Conservation (phyloP, 2,329 filamentous ascomycete species). For the Diaporthe nobilis region DNA sequence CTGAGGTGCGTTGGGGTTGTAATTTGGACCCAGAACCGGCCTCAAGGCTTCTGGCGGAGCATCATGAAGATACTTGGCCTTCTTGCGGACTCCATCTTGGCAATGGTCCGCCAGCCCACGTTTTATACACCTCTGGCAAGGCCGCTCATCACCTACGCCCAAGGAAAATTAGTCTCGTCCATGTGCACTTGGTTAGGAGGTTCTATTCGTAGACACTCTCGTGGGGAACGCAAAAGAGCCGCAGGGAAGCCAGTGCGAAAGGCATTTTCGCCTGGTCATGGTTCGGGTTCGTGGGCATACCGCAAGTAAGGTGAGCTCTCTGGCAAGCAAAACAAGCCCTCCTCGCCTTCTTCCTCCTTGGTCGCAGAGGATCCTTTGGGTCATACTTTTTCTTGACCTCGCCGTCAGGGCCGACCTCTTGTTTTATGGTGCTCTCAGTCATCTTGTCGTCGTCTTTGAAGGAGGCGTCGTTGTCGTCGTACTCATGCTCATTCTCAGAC, state of each 20-base stretch:
- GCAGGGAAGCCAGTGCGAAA: slow-evolving; percentile 19
- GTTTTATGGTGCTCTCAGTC: slow-evolving; percentile 61
- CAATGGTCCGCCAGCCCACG: slow-evolving; percentile 91
- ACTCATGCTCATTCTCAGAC: slow-evolving; percentile 73
- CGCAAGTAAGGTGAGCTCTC: slow-evolving; percentile 96
- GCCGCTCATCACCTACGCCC: slow-evolving; percentile 87
- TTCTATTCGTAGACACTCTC: background rate
- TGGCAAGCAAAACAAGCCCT: slow-evolving; percentile 98
- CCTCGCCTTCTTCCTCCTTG: slow-evolving; percentile 94
- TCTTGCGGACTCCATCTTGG: slow-evolving; percentile 97
- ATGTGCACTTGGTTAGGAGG: background rate
- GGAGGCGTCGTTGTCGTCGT: slow-evolving; percentile 61
- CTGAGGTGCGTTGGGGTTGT: slow-evolving; percentile 69
- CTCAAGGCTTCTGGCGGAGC: slow-evolving; percentile 90
- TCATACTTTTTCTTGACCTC: slow-evolving; percentile 78
- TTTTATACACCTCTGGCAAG: slow-evolving; percentile 94
- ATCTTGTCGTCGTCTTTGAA: slow-evolving; percentile 67
- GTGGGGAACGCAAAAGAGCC: background rate
- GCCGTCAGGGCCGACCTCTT: slow-evolving; percentile 60
- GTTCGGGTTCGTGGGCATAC: slow-evolving; percentile 73
- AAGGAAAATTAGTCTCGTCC: slow-evolving; percentile 46
- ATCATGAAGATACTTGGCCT: slow-evolving; percentile 99
- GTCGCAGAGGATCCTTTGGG: slow-evolving; percentile 91
- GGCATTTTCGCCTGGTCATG: slow-evolving; percentile 40
- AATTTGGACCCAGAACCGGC: slow-evolving; percentile 83